These are phyloP conservation scores for Blastobotrys persicus DNA, from an alignment of 1,139 yeast genomes.

Conservation along the genomic window DNA sequence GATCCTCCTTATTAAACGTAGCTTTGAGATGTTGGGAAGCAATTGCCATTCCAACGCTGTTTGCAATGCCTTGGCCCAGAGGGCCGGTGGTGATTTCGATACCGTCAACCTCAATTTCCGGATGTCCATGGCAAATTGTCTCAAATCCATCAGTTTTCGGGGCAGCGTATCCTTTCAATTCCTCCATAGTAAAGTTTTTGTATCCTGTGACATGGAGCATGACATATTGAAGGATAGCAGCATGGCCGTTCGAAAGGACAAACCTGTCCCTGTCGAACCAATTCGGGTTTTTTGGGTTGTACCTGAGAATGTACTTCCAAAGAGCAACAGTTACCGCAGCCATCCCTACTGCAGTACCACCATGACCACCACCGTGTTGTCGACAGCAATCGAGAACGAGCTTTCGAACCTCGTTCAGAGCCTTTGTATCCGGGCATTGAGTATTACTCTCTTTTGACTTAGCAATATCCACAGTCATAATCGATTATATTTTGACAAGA, in stretches of 20 bases:
- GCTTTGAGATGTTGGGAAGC: conserved; percentile 39
- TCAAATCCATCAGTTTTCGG: conserved; percentile 1
- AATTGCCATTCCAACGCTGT: conserved; percentile 44
- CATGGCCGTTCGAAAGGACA: conserved; percentile 41
- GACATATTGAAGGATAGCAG: conserved; percentile 37
- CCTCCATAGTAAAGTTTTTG: conserved; percentile 37
- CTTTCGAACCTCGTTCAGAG: conserved; percentile 12
- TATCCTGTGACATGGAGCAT: conserved; percentile 39
- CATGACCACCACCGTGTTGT: conserved; percentile 35
- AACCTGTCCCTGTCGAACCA: conserved; percentile 41
- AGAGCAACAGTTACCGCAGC: conserved; percentile 41
- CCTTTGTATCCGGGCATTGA: not conserved
- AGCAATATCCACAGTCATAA: not conserved
- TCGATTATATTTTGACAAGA: not conserved
- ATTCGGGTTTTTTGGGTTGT: conserved; percentile 35
- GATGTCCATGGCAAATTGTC: conserved; percentile 39
- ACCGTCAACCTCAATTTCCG: conserved; percentile 41
- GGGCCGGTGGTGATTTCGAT: conserved; percentile 44
- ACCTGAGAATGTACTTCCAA: conserved; percentile 37
- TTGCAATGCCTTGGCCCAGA: conserved; percentile 42
- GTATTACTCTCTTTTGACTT: not conserved
- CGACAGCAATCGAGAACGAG: conserved; percentile 17
- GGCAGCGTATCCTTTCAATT: conserved; percentile 36
- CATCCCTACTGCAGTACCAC: conserved; percentile 43
- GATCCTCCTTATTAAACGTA: conserved; percentile 38